Percentiles rank a stretch among this genome's conserved stretches.
These are phyloP conservation scores for Quercus aquifolioides DNA, from an alignment of 306 rosid genomes.

Conservation along the genomic window DNA sequence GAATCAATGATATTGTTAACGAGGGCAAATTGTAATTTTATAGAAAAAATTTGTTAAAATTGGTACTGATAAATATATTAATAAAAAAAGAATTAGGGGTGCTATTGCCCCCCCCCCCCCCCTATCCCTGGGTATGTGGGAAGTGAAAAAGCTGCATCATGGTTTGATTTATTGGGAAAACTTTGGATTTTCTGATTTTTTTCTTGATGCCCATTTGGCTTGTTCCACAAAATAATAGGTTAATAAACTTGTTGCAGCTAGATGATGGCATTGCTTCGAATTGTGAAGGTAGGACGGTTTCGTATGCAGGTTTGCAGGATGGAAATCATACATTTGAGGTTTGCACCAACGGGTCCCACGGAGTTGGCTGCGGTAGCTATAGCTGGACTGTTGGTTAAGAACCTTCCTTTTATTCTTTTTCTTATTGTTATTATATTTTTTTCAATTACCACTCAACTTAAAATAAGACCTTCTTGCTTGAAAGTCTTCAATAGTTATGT, in stretches of 20 bases:
- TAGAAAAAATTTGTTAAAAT: too few species aligned
- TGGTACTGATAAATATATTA: too few species aligned
- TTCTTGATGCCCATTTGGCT: background rate
- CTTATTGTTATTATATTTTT: background rate
- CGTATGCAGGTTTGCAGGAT: slow-evolving; percentile 53
- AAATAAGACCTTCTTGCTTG: too few species aligned
- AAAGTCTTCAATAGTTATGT: background rate
- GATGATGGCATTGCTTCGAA: slow-evolving; percentile 50
- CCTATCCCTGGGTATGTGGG: background rate
- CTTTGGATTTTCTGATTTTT: background rate
- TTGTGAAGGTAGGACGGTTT: slow-evolving; percentile 46
- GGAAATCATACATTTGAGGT: slow-evolving; percentile 76
- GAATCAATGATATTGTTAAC: too few species aligned
- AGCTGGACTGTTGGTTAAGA: slow-evolving; percentile 81
- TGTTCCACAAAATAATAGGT: background rate
- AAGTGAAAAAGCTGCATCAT: background rate
- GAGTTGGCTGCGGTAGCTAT: slow-evolving; percentile 55
- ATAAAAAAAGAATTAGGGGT: too few species aligned
- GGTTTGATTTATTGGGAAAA: background rate
- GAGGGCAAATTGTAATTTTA: too few species aligned
- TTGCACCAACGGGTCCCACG: slow-evolving; percentile 50
- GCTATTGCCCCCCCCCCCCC: too few species aligned
- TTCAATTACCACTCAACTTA: background rate
- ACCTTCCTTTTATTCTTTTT: slow-evolving; percentile 21
- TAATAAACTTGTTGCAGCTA: slow-evolving; percentile 43